These are phyloP conservation scores for Iris macrosiphon DNA, from an alignment of 106 monocot genomes.

Conservation along the genomic window DNA sequence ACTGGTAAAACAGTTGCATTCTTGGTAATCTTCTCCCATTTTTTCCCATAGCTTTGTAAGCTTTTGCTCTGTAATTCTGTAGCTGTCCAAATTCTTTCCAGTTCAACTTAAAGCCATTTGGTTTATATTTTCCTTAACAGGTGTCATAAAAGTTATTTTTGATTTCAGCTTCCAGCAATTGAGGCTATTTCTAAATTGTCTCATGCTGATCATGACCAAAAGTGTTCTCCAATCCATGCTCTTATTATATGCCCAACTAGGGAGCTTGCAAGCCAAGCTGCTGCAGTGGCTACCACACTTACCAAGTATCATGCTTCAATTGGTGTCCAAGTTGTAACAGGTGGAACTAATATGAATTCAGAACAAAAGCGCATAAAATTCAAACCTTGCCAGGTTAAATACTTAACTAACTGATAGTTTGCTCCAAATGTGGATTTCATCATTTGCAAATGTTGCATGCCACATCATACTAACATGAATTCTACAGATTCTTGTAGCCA, in stretches of 20 bases:
- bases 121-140: not conserved
- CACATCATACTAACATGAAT: slow-evolving; percentile 1
- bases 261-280: slow-evolving; percentile 78
- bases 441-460: not conserved
- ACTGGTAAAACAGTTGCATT: slow-evolving; percentile 76
- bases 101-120: not conserved
- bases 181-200: slow-evolving; percentile 46
- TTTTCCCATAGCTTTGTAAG: not conserved
- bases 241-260: slow-evolving; percentile 73
- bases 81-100: not conserved
- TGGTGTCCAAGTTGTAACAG: slow-evolving; percentile 63
- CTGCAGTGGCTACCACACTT: slow-evolving; percentile 54
- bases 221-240: slow-evolving; percentile 42
- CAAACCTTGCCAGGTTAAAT: slow-evolving; percentile 62
- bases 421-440: not conserved
- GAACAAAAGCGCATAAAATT: slow-evolving; percentile 61
- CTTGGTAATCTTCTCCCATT: slow-evolving; percentile 30
- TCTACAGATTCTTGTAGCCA: slow-evolving; percentile 69
- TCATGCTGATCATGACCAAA: slow-evolving; percentile 23
- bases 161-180: slow-evolving; percentile 78
- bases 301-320: slow-evolving; percentile 55
- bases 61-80: not conserved
- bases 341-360: slow-evolving; percentile 48
- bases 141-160: slow-evolving; percentile 7
- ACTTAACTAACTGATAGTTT: not conserved